Percentiles rank a stretch among this genome's conserved stretches.
These are phyloP conservation scores for Aspergillus cavernicola DNA, from an alignment of 495 filamentous ascomycete species.

Conservation along the genomic window DNA sequence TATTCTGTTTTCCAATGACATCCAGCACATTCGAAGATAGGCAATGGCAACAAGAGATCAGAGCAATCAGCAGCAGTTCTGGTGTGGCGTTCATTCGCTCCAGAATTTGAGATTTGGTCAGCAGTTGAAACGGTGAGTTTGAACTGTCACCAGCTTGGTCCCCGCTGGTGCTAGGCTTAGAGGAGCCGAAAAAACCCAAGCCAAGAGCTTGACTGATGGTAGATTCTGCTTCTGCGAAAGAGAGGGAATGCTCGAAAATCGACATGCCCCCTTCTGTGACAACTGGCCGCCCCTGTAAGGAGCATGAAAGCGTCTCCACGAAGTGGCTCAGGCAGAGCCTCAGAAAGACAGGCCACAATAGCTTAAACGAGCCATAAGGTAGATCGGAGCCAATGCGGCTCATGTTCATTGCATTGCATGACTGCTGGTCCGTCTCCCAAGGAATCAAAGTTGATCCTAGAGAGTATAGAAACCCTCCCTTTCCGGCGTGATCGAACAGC, in stretches of 20 bases:
- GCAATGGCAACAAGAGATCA: slow-evolving; percentile 87
- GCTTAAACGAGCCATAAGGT: slow-evolving; percentile 67
- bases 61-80: slow-evolving; percentile 78
- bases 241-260: slow-evolving; percentile 91
- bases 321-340: slow-evolving; percentile 82
- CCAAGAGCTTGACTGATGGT: slow-evolving; percentile 73
- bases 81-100: slow-evolving; percentile 75
- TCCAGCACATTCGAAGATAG: slow-evolving; percentile 80
- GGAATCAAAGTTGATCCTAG: slow-evolving; percentile 63
- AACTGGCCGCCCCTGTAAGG: slow-evolving; percentile 77
- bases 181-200: slow-evolving; percentile 58
- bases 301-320: slow-evolving; percentile 78
- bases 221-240: slow-evolving; percentile 93
- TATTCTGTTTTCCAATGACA: slow-evolving; percentile 71
- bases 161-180: slow-evolving; percentile 33
- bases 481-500: slow-evolving; percentile 68
- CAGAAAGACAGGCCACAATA: slow-evolving; percentile 86
- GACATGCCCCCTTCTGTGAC: slow-evolving; percentile 93
- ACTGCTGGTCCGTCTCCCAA: slow-evolving; percentile 64
- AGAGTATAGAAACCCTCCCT: slow-evolving; percentile 64
- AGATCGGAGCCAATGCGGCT: slow-evolving; percentile 47
- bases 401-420: slow-evolving; percentile 73
- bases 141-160: slow-evolving; percentile 19
- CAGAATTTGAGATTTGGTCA: slow-evolving; percentile 43
- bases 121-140: slow-evolving; percentile 33